Conservation (phyloP, 352 stramenopile species). For the Thalassiosira livingstoniorum region DNA sequence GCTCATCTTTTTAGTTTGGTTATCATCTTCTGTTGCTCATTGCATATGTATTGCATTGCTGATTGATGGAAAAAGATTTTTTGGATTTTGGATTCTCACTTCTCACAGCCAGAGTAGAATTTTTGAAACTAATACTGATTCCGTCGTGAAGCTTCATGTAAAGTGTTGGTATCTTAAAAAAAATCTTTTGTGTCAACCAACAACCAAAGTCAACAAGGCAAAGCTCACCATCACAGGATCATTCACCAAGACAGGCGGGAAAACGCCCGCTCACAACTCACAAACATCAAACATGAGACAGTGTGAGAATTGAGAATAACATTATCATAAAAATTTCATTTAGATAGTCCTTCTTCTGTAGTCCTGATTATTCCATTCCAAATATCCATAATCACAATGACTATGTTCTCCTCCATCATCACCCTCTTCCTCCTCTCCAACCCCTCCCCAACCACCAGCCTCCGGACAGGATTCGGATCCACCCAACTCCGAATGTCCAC, state of each 20-base stretch:
- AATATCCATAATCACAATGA: not conserved
- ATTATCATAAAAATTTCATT: too few relatives aligned
- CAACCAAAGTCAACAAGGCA: too few relatives aligned
- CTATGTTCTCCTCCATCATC: not conserved
- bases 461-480: conserved; percentile 3
- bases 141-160: not conserved
- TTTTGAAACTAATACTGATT: not conserved
- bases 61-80: not conserved
- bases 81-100: not conserved
- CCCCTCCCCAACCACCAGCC: not conserved
- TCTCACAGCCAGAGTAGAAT: not conserved
- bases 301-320: too few relatives aligned
- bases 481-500: conserved; percentile 3
- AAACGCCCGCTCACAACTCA: too few relatives aligned
- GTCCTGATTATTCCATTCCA: too few relatives aligned
- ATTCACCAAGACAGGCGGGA: too few relatives aligned
- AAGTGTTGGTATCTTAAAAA: too few relatives aligned
- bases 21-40: not conserved
- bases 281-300: too few relatives aligned
- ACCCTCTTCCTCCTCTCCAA: not conserved
- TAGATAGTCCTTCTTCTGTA: too few relatives aligned
- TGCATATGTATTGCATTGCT: not conserved
- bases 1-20: not conserved
- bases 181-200: too few relatives aligned
- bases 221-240: too few relatives aligned